These are phyloP conservation scores for Vaucheria bursata DNA, from an alignment of 352 stramenopile genomes.

Conservation along the genomic window DNA sequence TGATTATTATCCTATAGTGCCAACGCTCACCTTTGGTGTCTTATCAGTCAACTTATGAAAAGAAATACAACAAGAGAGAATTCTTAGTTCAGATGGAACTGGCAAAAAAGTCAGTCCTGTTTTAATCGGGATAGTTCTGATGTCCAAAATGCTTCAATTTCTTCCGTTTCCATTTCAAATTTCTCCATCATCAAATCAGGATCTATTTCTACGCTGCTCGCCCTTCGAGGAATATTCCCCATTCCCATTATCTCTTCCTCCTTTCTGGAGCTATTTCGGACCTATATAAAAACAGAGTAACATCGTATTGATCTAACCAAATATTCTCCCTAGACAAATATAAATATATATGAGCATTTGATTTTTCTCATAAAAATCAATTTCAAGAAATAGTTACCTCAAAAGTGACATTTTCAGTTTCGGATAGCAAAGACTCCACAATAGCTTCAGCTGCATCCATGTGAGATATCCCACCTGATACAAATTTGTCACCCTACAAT, in stretches of 20 bases:
- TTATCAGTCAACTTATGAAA: too few relatives aligned
- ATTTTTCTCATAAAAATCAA: background rate
- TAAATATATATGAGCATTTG: background rate
- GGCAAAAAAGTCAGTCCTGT: too few relatives aligned
- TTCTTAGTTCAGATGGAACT: too few relatives aligned
- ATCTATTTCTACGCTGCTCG: background rate
- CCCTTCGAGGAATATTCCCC: background rate
- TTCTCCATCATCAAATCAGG: background rate
- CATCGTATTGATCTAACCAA: background rate
- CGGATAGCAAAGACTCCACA: background rate
- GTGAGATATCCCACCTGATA: background rate
- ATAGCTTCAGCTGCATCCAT: slow-evolving; percentile 13
- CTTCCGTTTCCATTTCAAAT: background rate
- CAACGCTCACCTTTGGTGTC: too few relatives aligned
- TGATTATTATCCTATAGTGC: too few relatives aligned
- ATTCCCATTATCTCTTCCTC: background rate
- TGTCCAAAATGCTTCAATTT: background rate
- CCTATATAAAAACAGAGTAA: background rate
- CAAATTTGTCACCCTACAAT: slow-evolving; percentile 10
- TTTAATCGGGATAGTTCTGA: too few relatives aligned
- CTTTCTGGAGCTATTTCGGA: background rate
- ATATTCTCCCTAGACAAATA: background rate
- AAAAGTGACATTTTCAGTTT: slow-evolving; percentile 8
- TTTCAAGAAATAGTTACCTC: background rate
- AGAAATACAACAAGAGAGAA: too few relatives aligned